phyloP scores from a whole-genome alignment of 257 asterid genomes.

The Solanum megistacrolobum region DNA sequence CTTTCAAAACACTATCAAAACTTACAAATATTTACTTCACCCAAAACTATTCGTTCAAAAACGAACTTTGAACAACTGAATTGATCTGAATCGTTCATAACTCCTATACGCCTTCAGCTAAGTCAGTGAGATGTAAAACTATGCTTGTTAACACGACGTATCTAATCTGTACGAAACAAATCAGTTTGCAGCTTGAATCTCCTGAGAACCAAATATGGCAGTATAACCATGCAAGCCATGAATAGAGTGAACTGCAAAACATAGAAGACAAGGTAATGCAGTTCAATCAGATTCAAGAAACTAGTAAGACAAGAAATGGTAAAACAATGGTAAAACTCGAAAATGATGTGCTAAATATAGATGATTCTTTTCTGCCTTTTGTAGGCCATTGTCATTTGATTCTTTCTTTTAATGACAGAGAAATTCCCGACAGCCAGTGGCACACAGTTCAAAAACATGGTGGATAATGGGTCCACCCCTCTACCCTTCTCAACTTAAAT shows the following conservation, averaged over 20 bases:
- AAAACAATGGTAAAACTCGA: neutral
- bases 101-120: neutral
- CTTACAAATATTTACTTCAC: neutral
- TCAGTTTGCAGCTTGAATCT: slow-evolving; percentile 34
- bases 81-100: neutral
- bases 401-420: neutral
- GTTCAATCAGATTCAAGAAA: neutral
- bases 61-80: neutral
- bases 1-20: neutral
- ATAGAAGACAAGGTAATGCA: neutral
- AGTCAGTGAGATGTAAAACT: neutral
- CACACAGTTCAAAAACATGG: neutral
- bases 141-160: neutral
- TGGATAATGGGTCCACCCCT: neutral
- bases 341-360: neutral
- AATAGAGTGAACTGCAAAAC: slow-evolving; percentile 53
- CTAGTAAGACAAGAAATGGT: neutral
- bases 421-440: neutral
- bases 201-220: slow-evolving; percentile 39
- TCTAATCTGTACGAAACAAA: slow-evolving; percentile 44
- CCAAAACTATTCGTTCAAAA: neutral
- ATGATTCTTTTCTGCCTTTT: neutral
- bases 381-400: neutral
- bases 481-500: neutral
- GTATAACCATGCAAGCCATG: slow-evolving; percentile 51